Percentiles rank a stretch among this genome's conserved stretches.
phyloP scores from a whole-genome alignment of 495 filamentous ascomycete genomes.

The Symbiotaphrina buchneri region DNA sequence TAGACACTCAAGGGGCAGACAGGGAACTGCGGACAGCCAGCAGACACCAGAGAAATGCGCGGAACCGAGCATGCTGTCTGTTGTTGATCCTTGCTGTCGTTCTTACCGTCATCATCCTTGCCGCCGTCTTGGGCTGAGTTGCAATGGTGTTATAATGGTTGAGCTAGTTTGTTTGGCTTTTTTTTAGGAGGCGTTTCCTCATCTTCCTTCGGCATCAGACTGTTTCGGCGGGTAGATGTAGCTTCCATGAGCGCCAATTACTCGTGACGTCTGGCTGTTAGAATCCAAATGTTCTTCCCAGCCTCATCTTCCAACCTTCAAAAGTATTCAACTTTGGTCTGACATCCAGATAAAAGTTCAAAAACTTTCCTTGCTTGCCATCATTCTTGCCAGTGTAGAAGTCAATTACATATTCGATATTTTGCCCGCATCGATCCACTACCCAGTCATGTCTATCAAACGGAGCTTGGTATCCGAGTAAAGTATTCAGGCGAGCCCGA shows the following conservation, averaged over 20 bases:
- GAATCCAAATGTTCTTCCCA: slow-evolving; percentile 31
- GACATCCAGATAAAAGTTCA: slow-evolving; percentile 90
- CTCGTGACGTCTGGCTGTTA: not conserved
- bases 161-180: not conserved
- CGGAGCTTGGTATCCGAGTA: slow-evolving; percentile 69
- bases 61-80: slow-evolving; percentile 81
- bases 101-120: slow-evolving; percentile 67
- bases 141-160: not conserved
- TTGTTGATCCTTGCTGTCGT: slow-evolving; percentile 81
- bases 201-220: not conserved
- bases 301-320: slow-evolving; percentile 78
- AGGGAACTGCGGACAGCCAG: slow-evolving; percentile 62
- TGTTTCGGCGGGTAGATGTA: not conserved
- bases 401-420: slow-evolving; percentile 89
- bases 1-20: slow-evolving; percentile 66
- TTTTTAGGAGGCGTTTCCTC: not conserved
- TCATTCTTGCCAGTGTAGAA: slow-evolving; percentile 69
- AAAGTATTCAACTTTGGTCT: slow-evolving; percentile 81
- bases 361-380: slow-evolving; percentile 24
- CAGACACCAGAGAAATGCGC: slow-evolving; percentile 77
- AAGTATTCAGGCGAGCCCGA: slow-evolving; percentile 54
- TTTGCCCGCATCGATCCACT: slow-evolving; percentile 75
- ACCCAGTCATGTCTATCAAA: slow-evolving; percentile 98
- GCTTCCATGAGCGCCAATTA: not conserved
- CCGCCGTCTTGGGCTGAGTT: slow-evolving; percentile 43